Base-by-base conservation (phyloP, 169 alveolate species). In the Cryptosporidium xiaoi region DNA sequence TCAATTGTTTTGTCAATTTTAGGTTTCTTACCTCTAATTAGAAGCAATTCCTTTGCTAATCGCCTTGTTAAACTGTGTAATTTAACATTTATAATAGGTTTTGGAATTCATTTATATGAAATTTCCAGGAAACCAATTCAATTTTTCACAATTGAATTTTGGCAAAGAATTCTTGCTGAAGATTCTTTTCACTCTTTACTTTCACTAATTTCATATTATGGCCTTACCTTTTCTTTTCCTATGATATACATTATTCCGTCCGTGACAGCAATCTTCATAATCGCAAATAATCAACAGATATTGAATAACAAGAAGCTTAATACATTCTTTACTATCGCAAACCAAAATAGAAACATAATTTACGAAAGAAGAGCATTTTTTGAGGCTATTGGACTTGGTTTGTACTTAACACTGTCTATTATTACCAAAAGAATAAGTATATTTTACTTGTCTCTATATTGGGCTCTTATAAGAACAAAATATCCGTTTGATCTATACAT, bases 341-440 rank as follows among this genome's bases (percentile, higher is more conserved):
- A 77, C 15, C 40, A 77, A 40, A 77, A 77, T 13, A 77, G 29
- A 24, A 77, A 46, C 24, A 24, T 7, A 20, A 34, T 77, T 6
- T 77, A 60, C 24, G 77, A 77, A 60, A 77, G 71, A 62, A 18
- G 77, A 44, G 87, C 87, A 24, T 77, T 24, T 44, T 77, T 77
- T 24, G 87, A 77, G 40, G 71, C 64, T 15, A n/a, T 77, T 62
- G 87, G 33, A 7, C 58, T 77, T 20, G 87, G 87, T 27, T 18
- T 77, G 15, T 77, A 77, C 36, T 24, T 77, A 40, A 18, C 58
- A 5, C 33, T 60, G n/a, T 34, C 77, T n/a, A 44, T 24, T 15
- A 16, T 77, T 29, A 77, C 87, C 7, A 36, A 64, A 20, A 77
- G 64, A 77, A 77, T 77, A 50, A 77, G 87, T 62, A 60, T 77